These are phyloP conservation scores for Starmerella sp. DNA, from an alignment of 805 yeast genomes.

Conservation along the genomic window DNA sequence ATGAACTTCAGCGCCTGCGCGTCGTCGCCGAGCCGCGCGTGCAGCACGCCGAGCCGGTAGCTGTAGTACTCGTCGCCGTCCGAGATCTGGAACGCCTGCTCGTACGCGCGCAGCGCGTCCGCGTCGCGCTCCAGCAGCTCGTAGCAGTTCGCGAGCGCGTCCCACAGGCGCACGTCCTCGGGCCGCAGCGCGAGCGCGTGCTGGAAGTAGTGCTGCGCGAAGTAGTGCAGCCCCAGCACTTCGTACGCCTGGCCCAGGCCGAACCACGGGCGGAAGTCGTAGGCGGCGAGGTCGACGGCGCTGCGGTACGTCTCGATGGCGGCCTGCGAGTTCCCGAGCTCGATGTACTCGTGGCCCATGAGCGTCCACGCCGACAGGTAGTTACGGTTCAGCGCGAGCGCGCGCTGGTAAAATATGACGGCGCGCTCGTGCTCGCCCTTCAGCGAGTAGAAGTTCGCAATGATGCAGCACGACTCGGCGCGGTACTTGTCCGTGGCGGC, in stretches of 20 bases:
- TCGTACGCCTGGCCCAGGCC: conserved; percentile 98
- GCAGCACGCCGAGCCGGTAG: conserved; percentile 56
- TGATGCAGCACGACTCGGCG: conserved; percentile 88
- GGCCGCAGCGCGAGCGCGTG: conserved; percentile 82
- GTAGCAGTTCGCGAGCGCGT: conserved; percentile 81
- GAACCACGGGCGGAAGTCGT: conserved; percentile 95
- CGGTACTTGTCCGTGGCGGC: conserved; percentile 72
- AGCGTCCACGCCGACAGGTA: conserved; percentile 92
- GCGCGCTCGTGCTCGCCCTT: conserved; percentile 92
- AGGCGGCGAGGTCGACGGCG: conserved; percentile 79
- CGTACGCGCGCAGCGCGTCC: conserved; percentile 72
- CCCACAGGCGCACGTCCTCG: conserved; percentile 89
- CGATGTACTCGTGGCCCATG: conserved; percentile 98
- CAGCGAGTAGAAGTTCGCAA: conserved; percentile 87
- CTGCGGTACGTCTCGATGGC: conserved; percentile 91
- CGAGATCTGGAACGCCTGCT: conserved; percentile 56
- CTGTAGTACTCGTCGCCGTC: conserved; percentile 46
- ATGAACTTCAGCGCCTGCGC: conserved; percentile 50
- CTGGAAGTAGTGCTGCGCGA: conserved; percentile 86
- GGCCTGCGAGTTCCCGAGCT: conserved; percentile 89
- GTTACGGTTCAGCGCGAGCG: conserved; percentile 64
- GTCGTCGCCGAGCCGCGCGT: conserved; percentile 44
- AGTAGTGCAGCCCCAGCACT: conserved; percentile 86
- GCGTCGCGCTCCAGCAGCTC: conserved; percentile 59
- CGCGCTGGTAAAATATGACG: conserved; percentile 82